Conservation (phyloP, 129 eudicot species). For the Silybum marianum region DNA sequence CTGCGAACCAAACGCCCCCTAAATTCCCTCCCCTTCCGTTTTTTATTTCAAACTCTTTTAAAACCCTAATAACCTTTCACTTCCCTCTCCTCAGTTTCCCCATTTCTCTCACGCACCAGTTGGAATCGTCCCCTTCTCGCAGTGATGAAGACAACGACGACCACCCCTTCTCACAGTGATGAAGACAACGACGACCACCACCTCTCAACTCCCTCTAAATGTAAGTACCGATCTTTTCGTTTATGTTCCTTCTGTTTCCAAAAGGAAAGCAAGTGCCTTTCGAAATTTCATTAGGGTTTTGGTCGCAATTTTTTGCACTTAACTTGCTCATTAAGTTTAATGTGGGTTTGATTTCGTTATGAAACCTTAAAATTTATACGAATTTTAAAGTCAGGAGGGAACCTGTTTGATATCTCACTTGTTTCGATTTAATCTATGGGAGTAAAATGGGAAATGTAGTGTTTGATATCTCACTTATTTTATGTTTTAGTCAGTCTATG, state of each 20-base stretch:
- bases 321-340: constrained; percentile 12
- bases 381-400: constrained; percentile 4
- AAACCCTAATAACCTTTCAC: no score
- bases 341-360: constrained; percentile 19
- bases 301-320: neutral
- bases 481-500: neutral
- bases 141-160: no score
- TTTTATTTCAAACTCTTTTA: no score
- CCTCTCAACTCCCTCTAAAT: no score
- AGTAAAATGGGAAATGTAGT: constrained; percentile 13
- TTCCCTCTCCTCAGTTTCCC: no score
- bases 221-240: neutral
- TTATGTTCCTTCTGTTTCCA: neutral
- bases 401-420: neutral
- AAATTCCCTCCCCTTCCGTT: no score
- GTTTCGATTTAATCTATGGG: neutral
- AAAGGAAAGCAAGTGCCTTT: neutral
- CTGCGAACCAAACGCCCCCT: no score
- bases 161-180: no score
- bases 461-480: neutral
- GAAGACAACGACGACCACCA: no score
- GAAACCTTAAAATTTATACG: neutral
- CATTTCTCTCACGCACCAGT: no score
- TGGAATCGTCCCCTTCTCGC: no score
- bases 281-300: constrained; percentile 3